Conservation (phyloP, 139 green algal species). For the Micractinium conductrix region DNA sequence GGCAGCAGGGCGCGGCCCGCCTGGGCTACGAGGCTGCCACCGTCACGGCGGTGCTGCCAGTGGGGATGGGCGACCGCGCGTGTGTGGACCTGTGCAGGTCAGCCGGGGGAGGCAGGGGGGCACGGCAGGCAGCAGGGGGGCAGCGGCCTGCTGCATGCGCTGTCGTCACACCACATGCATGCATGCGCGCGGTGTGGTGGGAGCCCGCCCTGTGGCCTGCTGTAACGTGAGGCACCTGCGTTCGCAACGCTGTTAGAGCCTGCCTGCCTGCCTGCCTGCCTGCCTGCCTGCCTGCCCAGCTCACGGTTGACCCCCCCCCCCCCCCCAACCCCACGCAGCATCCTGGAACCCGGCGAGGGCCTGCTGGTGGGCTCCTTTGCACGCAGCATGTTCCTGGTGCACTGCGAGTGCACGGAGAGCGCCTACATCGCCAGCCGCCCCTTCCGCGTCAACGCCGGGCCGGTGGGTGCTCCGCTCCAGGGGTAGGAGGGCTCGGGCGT, state of each 20-base stretch:
- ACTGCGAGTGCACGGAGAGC: conserved; percentile 76
- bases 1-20: neutral
- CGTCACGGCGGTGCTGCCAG: conserved; percentile 61
- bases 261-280: neutral
- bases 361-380: conserved; percentile 92
- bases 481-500: neutral
- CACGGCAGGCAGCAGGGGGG: too few species aligned
- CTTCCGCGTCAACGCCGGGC: conserved; percentile 95
- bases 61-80: conserved; percentile 87
- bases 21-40: conserved; percentile 48
- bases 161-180: too few species aligned
- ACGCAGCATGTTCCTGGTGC: conserved; percentile 87
- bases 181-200: too few species aligned
- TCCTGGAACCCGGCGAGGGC: conserved; percentile 84
- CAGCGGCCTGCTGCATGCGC: too few species aligned
- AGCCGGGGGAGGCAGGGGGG: too few species aligned
- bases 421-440: conserved; percentile 87
- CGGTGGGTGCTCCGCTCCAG: conserved; percentile 60
- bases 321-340: neutral
- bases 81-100: conserved; percentile 63
- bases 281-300: neutral
- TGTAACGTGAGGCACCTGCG: too few species aligned
- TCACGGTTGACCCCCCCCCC: neutral
- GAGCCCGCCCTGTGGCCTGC: too few species aligned
- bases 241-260: too few species aligned